phyloP scores from a whole-genome alignment of 148 eudicot genomes.

The Rhododendron mucronatum region DNA sequence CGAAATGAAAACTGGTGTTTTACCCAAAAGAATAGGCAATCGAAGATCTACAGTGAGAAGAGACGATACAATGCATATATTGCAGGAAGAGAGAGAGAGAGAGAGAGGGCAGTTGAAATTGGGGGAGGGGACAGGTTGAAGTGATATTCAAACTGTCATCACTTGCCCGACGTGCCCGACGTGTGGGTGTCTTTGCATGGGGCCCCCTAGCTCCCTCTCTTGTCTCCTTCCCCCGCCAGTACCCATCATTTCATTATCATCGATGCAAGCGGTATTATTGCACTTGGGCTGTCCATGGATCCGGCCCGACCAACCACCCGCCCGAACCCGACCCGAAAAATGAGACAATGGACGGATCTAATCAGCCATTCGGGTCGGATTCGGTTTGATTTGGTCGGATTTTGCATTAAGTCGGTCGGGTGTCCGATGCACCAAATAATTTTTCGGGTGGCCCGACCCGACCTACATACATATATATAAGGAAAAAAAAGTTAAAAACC shows the following conservation, averaged over 20 bases:
- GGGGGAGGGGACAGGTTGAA: conserved; percentile 14
- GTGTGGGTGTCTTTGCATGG: background rate
- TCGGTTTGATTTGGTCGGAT: too few relatives aligned
- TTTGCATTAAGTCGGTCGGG: too few relatives aligned
- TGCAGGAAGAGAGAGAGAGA: background rate
- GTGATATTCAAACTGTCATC: conserved; percentile 21
- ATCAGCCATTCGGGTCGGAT: too few relatives aligned
- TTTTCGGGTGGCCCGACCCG: too few relatives aligned
- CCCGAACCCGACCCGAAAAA: too few relatives aligned
- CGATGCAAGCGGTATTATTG: too few relatives aligned
- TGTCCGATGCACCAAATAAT: too few relatives aligned
- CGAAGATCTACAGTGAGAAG: background rate
- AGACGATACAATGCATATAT: background rate
- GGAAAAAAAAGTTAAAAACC: too few relatives aligned
- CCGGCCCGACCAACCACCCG: too few relatives aligned
- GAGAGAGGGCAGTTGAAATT: background rate
- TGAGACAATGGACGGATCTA: too few relatives aligned
- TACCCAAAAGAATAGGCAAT: background rate
- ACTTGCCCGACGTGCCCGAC: background rate
- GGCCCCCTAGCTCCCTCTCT: background rate
- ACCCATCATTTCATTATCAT: background rate
- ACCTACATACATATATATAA: too few relatives aligned
- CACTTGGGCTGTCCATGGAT: too few relatives aligned
- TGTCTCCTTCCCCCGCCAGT: background rate
- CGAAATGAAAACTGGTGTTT: background rate